phyloP scores from a whole-genome alignment of 805 yeast genomes.

The Priceomyces haplophilus region DNA sequence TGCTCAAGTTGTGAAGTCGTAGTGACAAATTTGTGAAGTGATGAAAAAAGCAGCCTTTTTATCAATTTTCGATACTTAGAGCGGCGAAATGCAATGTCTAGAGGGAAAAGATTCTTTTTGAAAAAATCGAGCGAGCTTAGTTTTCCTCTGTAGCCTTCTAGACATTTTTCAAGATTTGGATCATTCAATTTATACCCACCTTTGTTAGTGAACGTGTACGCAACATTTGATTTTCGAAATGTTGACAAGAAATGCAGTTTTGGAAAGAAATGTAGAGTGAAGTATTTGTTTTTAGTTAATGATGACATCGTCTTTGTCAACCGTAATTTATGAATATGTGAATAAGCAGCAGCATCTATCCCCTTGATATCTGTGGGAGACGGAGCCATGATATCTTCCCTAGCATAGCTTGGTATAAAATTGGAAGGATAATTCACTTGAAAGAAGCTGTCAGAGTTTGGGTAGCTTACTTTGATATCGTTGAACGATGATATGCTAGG shows the following conservation, averaged over 20 bases:
- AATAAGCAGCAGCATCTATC: constrained; percentile 23
- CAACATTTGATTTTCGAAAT: constrained; percentile 37
- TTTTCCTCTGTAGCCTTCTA: constrained; percentile 27
- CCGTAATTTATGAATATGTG: constrained; percentile 9
- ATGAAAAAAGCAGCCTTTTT: constrained; percentile 15
- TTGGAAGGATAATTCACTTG: not conserved
- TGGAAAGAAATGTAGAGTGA: constrained; percentile 30
- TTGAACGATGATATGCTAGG: not conserved
- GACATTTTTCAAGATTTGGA: constrained; percentile 15
- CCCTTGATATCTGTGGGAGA: constrained; percentile 35
- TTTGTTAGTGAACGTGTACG: constrained; percentile 31
- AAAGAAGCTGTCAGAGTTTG: constrained; percentile 7
- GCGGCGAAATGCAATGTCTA: constrained; percentile 33
- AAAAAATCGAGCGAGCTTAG: constrained; percentile 22
- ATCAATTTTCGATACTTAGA: constrained; percentile 22
- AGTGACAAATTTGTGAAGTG: constrained; percentile 9
- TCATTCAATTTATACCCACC: constrained; percentile 28
- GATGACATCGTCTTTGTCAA: constrained; percentile 14
- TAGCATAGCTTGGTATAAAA: constrained; percentile 8
- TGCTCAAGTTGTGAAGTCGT: constrained; percentile 4
- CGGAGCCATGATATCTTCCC: constrained; percentile 20
- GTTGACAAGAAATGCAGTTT: constrained; percentile 22
- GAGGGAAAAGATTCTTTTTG: constrained; percentile 23
- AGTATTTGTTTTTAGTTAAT: constrained; percentile 17
- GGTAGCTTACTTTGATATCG: constrained; percentile 3